phyloP scores from a whole-genome alignment of 768 basidiomycete genomes.

The Bullera alba region DNA sequence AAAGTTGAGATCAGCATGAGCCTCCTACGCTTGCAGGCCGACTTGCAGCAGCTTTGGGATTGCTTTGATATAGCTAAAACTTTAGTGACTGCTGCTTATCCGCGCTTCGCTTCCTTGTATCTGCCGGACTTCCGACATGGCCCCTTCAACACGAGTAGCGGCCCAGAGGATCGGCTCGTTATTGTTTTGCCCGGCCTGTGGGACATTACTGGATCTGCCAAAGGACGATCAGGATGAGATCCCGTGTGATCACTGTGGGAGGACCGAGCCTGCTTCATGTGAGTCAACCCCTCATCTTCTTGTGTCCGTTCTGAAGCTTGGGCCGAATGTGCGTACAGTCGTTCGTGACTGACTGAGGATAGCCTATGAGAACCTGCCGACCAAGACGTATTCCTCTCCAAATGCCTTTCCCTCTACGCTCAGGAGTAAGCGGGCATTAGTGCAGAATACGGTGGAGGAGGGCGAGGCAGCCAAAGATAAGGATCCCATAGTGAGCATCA shows the following conservation, averaged over 20 bases:
- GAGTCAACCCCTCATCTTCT: slow-evolving; percentile 44
- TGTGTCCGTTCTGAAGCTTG: not conserved
- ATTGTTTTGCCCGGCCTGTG: slow-evolving; percentile 89
- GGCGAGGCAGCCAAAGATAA: slow-evolving; percentile 45
- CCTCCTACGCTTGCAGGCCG: too few species aligned
- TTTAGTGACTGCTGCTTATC: too few species aligned
- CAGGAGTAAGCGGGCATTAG: slow-evolving; percentile 78
- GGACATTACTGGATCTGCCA: slow-evolving; percentile 78
- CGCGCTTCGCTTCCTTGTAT: too few species aligned
- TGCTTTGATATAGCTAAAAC: too few species aligned
- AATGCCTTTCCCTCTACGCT: slow-evolving; percentile 89
- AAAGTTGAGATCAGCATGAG: too few species aligned
- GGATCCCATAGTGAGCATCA: slow-evolving; percentile 47
- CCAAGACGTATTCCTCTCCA: slow-evolving; percentile 82
- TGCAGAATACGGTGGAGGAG: slow-evolving; percentile 57
- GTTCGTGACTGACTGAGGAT: not conserved
- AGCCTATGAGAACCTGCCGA: slow-evolving; percentile 90
- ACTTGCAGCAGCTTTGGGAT: too few species aligned
- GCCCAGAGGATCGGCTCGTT: slow-evolving; percentile 64
- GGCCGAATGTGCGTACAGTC: not conserved
- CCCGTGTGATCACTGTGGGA: slow-evolving; percentile 78
- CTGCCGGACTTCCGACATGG: slow-evolving; percentile 4
- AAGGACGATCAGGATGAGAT: slow-evolving; percentile 64
- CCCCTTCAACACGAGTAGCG: slow-evolving; percentile 7
- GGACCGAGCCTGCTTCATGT: slow-evolving; percentile 84